phyloP scores from a whole-genome alignment of 2,329 filamentous ascomycete species.

The Bipolaris bicolor region DNA sequence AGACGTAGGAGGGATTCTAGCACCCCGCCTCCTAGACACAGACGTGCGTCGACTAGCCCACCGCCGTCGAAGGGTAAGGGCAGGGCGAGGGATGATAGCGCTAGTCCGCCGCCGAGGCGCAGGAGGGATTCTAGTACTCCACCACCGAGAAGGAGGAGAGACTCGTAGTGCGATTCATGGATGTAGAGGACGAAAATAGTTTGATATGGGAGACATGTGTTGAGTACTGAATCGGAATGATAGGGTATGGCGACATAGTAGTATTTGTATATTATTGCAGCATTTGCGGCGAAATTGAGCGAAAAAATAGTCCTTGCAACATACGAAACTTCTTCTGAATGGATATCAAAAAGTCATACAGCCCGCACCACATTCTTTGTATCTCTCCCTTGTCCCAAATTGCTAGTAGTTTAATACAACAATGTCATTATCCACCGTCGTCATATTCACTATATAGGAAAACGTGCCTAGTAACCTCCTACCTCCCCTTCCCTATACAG shows the following conservation, averaged over 20 bases:
- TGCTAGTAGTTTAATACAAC: no score
- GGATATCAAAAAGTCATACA: not conserved
- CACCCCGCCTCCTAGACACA: constrained; percentile 2
- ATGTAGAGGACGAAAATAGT: not conserved
- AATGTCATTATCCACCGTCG: not conserved
- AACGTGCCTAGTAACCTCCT: not conserved
- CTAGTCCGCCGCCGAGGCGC: constrained; percentile 1
- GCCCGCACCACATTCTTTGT: not conserved
- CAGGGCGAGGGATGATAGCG: constrained; percentile 5
- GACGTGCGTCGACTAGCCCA: constrained; percentile 2
- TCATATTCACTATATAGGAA: not conserved
- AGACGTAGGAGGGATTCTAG: constrained; percentile 8
- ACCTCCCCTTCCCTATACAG: no score
- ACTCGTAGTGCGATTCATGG: not conserved
- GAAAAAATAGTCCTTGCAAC: not conserved
- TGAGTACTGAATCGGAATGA: not conserved
- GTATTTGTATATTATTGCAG: not conserved
- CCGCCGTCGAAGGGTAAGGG: constrained; percentile 6
- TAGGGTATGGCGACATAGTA: not conserved
- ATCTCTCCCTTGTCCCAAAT: not conserved
- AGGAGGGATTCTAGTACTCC: constrained; percentile 11
- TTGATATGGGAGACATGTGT: not conserved
- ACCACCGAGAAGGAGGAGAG: constrained; percentile 7
- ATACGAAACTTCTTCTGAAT: not conserved
- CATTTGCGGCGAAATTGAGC: not conserved